Percentiles rank a stretch among this genome's conserved stretches.
These are phyloP conservation scores for Brettanomyces anomalus DNA, from an alignment of 805 yeast genomes.

Conservation along the genomic window DNA sequence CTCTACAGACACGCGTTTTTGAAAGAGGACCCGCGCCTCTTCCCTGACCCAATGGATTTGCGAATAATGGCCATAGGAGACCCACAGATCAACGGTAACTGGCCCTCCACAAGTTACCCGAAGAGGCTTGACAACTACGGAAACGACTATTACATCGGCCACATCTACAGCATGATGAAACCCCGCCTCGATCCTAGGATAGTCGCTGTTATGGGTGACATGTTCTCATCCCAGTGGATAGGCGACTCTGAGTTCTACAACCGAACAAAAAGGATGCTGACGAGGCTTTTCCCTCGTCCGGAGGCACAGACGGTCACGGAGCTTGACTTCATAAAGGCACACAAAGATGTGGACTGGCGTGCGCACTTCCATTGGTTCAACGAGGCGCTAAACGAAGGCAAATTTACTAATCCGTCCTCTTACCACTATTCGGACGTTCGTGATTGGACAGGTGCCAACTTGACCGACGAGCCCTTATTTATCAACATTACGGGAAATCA, in stretches of 20 bases:
- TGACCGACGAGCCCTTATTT: conserved; percentile 51
- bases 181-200: conserved; percentile 60
- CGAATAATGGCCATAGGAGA: conserved; percentile 83
- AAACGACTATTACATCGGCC: conserved; percentile 84
- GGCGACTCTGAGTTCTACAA: conserved; percentile 75
- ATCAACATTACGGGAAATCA: conserved; percentile 91
- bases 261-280: conserved; percentile 66
- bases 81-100: conserved; percentile 91
- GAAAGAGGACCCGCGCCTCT: conserved; percentile 12
- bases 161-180: conserved; percentile 62
- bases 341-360: conserved; percentile 51
- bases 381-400: conserved; percentile 23
- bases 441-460: conserved; percentile 43
- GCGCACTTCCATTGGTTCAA: conserved; percentile 29
- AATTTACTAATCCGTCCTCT: conserved; percentile 17
- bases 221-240: conserved; percentile 93
- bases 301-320: conserved; percentile 39
- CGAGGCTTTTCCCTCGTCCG: conserved; percentile 59
- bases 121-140: conserved; percentile 79
- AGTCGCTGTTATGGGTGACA: conserved; percentile 88
- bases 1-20: conserved; percentile 22
- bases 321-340: conserved; percentile 36
- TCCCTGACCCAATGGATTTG: conserved; percentile 25
- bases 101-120: conserved; percentile 61
- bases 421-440: conserved; percentile 53